These are phyloP conservation scores for Microsporum audouinii DNA, from an alignment of 2,329 filamentous ascomycete genomes.

Conservation along the genomic window DNA sequence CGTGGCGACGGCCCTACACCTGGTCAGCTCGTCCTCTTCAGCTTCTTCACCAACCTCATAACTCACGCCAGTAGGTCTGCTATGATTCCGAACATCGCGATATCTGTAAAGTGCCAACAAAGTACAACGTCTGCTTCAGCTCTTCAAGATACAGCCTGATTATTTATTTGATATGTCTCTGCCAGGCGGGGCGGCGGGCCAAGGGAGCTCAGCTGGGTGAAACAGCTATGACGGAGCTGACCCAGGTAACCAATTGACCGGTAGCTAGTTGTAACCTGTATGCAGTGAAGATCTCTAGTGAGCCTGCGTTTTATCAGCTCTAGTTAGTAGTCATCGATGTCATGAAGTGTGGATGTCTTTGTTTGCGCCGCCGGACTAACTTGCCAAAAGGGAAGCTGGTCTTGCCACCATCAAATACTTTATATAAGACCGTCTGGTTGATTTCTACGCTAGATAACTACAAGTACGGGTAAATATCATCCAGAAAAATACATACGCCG, in stretches of 20 bases:
- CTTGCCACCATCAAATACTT: neutral
- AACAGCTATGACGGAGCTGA: neutral
- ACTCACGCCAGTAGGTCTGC: constrained; percentile 68
- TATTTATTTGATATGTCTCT: neutral
- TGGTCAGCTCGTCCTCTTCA: constrained; percentile 14
- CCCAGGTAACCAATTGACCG: neutral
- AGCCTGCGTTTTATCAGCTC: too few species aligned
- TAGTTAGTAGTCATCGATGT: neutral
- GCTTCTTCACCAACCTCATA: neutral
- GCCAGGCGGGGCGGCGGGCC: neutral
- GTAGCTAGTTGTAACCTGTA: too few species aligned
- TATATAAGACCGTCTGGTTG: neutral
- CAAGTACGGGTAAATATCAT: too few species aligned
- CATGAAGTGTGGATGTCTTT: neutral
- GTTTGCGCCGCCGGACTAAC: neutral
- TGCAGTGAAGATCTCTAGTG: too few species aligned
- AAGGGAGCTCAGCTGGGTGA: neutral
- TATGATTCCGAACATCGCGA: constrained; percentile 61
- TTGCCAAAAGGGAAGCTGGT: neutral
- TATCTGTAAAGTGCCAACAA: neutral
- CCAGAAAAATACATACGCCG: too few species aligned
- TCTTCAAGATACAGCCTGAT: neutral
- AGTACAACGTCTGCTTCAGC: neutral
- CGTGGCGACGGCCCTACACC: constrained; percentile 62
- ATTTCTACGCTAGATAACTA: neutral